A percentile compares a stretch with the other conserved stretches of the same genome.
Conservation (phyloP, 345 rosid species). For the Arabidopsis thaliana region TAIR10.1 NC_003075.7:18225501-18226000, state of each 20-base stretch:
- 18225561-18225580: slow-evolving; percentile 39
- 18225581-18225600: slow-evolving; percentile 48
- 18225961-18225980: slow-evolving; percentile 13
- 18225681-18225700: slow-evolving; percentile 2
- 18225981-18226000: slow-evolving; percentile 17
- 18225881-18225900: slow-evolving; percentile 36
- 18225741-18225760: background rate
- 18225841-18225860: slow-evolving; percentile 91
- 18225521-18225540: slow-evolving; percentile 26
- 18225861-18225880: slow-evolving; percentile 93
- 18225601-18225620: slow-evolving; percentile 55
- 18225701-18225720: slow-evolving; percentile 6
- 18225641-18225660: slow-evolving; percentile 65
- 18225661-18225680: slow-evolving; percentile 28
- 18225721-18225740: background rate
- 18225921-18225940: slow-evolving; percentile 7
- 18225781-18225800: slow-evolving; percentile 80
- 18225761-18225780: slow-evolving; percentile 64
- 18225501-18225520: slow-evolving; percentile 7
- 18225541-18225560: slow-evolving; percentile 10
- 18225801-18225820: slow-evolving; percentile 73
- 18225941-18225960: slow-evolving; percentile 11
- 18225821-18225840: slow-evolving; percentile 89
- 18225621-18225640: slow-evolving; percentile 87
- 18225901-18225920: slow-evolving; percentile 23